Conservation (phyloP, 2,329 filamentous ascomycete species). For the Trichothecium sympodiale region DNA sequence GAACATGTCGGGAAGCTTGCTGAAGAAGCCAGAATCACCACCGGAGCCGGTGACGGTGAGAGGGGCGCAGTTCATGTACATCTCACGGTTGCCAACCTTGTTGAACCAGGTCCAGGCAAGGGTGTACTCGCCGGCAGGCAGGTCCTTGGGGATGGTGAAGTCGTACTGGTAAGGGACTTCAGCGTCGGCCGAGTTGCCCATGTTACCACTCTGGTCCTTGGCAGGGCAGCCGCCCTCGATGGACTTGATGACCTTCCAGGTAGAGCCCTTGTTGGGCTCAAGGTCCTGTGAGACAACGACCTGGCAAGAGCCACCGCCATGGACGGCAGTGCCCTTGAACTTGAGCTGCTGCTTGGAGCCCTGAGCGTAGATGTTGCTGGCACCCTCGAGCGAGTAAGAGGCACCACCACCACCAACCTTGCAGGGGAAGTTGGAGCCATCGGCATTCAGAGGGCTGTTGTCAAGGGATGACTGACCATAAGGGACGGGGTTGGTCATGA, state of each 20-base stretch:
- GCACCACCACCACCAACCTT: constrained; percentile 32
- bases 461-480: constrained; percentile 30
- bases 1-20: constrained; percentile 60
- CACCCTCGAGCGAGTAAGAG: constrained; percentile 31
- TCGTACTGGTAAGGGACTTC: constrained; percentile 46
- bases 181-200: constrained; percentile 32
- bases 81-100: constrained; percentile 81
- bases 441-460: constrained; percentile 52
- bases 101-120: constrained; percentile 96
- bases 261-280: constrained; percentile 50
- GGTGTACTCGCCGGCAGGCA: constrained; percentile 66
- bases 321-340: constrained; percentile 63
- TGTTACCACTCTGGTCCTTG: constrained; percentile 43
- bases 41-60: constrained; percentile 49
- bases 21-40: constrained; percentile 40
- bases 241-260: constrained; percentile 84
- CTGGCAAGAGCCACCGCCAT: constrained; percentile 91
- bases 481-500: constrained; percentile 57
- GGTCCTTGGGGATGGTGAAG: constrained; percentile 59
- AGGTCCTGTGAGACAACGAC: constrained; percentile 73
- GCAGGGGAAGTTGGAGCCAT: constrained; percentile 71
- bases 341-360: constrained; percentile 34
- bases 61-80: constrained; percentile 95
- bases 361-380: constrained; percentile 45
- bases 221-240: constrained; percentile 79